Percentiles rank a stretch among this genome's conserved stretches.
phyloP scores from a whole-genome alignment of 805 yeast genomes.

The Myxozyma neotropica region DNA sequence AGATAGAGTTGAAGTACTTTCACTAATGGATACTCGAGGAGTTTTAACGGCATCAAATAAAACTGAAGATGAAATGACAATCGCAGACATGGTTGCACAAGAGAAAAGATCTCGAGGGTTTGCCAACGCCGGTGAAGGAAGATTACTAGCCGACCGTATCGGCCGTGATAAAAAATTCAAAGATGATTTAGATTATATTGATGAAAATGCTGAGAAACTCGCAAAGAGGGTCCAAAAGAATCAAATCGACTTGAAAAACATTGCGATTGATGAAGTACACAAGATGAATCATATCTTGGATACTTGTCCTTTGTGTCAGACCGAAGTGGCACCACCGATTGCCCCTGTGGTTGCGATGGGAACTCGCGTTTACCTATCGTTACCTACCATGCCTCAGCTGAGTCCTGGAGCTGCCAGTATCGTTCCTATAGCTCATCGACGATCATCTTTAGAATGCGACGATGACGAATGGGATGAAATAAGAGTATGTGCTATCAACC shows the following conservation, averaged over 20 bases:
- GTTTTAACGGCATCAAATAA: conserved; percentile 12
- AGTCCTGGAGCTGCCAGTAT: conserved; percentile 45
- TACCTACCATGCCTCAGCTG: conserved; percentile 49
- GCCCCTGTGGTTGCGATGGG: conserved; percentile 46
- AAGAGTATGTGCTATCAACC: conserved; percentile 14
- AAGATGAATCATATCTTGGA: conserved; percentile 42
- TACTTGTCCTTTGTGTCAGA: conserved; percentile 47
- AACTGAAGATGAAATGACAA: conserved; percentile 44
- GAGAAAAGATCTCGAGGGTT: conserved; percentile 39
- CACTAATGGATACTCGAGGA: conserved; percentile 30
- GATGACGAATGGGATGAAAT: conserved; percentile 52
- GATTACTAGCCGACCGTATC: conserved; percentile 44
- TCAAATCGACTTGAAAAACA: conserved; percentile 41
- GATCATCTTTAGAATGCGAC: conserved; percentile 48
- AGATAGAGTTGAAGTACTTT: conserved; percentile 24
- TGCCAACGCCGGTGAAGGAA: conserved; percentile 29
- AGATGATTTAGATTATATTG: conserved; percentile 50
- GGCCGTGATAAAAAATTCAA: conserved; percentile 45
- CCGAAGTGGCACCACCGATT: conserved; percentile 34
- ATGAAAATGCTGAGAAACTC: conserved; percentile 47
- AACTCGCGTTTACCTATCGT: conserved; percentile 45
- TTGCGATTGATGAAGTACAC: conserved; percentile 38
- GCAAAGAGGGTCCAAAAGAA: conserved; percentile 42
- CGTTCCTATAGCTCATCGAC: conserved; percentile 48
- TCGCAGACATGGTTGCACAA: conserved; percentile 44